phyloP scores from a whole-genome alignment of 2,329 filamentous ascomycete species.

The Pseudocercospora crystallina region DNA sequence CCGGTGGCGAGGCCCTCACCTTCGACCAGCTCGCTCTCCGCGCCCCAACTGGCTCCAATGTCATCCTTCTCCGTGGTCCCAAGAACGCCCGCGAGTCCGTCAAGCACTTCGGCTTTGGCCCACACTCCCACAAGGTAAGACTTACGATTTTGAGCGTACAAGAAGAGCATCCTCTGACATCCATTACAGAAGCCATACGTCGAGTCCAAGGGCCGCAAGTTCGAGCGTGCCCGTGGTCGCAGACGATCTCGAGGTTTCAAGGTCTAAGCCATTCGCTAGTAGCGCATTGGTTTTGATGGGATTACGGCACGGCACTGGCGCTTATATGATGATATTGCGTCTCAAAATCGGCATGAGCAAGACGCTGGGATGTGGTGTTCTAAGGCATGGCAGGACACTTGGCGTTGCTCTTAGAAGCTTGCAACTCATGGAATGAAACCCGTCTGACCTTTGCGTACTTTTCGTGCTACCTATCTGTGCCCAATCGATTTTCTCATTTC shows the following conservation, averaged over 20 bases:
- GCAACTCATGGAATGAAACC: constrained; percentile 25
- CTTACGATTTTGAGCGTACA: neutral
- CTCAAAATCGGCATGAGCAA: constrained; percentile 15
- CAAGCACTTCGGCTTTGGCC: constrained; percentile 99
- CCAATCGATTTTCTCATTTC: constrained; percentile 2
- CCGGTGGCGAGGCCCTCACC: constrained; percentile 92
- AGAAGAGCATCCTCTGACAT: constrained; percentile 16
- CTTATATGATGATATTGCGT: constrained; percentile 12
- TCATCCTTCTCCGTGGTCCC: constrained; percentile 91
- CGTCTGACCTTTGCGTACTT: constrained; percentile 10
- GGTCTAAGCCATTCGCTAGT: constrained; percentile 67
- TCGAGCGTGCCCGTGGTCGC: constrained; percentile 98
- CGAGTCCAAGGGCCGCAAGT: constrained; percentile 99
- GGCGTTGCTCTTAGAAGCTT: constrained; percentile 15
- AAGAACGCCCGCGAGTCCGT: constrained; percentile 98
- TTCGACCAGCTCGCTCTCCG: constrained; percentile 96
- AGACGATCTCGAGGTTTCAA: constrained; percentile 99
- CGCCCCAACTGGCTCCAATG: constrained; percentile 94
- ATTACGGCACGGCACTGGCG: constrained; percentile 19
- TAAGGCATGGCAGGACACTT: constrained; percentile 13
- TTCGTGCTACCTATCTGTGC: neutral
- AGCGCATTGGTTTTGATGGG: constrained; percentile 11
- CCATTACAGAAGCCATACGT: constrained; percentile 81
- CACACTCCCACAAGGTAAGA: constrained; percentile 92
- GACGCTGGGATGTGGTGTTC: constrained; percentile 3